Percentiles rank a stretch among this genome's conserved stretches.
phyloP scores from a whole-genome alignment of 2,329 filamentous ascomycete genomes.

The Apiospora malaysiana region DNA sequence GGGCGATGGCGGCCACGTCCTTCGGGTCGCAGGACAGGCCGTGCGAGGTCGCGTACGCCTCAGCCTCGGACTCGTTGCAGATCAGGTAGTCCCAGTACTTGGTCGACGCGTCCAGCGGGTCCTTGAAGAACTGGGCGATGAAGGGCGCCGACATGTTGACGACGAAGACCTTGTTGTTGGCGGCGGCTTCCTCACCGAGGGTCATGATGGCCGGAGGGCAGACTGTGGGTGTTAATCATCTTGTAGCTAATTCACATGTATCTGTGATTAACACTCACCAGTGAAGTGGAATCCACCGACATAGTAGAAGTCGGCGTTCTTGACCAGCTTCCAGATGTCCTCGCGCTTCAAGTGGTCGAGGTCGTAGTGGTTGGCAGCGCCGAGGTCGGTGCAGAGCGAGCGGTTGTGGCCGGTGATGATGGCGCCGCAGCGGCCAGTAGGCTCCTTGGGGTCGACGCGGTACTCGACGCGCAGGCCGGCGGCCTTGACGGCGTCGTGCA shows the following conservation, averaged over 20 bases:
- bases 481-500: constrained; percentile 83
- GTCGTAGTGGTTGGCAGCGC: constrained; percentile 96
- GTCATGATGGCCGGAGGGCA: constrained; percentile 89
- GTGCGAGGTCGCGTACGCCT: constrained; percentile 85
- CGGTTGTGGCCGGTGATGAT: constrained; percentile 97
- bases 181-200: constrained; percentile 86
- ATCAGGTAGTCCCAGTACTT: constrained; percentile 97
- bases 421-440: constrained; percentile 93
- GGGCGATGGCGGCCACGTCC: constrained; percentile 84
- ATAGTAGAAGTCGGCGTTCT: constrained; percentile 89
- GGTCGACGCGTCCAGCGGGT: constrained; percentile 82
- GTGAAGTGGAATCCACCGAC: constrained; percentile 98
- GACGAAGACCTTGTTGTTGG: constrained; percentile 88
- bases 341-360: constrained; percentile 90
- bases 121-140: constrained; percentile 98
- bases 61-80: constrained; percentile 95
- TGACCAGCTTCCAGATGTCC: constrained; percentile 88
- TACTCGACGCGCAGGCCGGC: constrained; percentile 95
- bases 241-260: neutral
- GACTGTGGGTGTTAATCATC: constrained; percentile 53
- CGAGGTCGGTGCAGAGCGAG: constrained; percentile 92
- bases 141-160: constrained; percentile 95
- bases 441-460: constrained; percentile 81
- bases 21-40: constrained; percentile 66
- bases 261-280: constrained; percentile 41